A percentile compares a stretch with the other conserved stretches of the same genome.
These are phyloP conservation scores for Brassica juncea DNA, from an alignment of 345 rosid genomes.

Conservation along the genomic window DNA sequence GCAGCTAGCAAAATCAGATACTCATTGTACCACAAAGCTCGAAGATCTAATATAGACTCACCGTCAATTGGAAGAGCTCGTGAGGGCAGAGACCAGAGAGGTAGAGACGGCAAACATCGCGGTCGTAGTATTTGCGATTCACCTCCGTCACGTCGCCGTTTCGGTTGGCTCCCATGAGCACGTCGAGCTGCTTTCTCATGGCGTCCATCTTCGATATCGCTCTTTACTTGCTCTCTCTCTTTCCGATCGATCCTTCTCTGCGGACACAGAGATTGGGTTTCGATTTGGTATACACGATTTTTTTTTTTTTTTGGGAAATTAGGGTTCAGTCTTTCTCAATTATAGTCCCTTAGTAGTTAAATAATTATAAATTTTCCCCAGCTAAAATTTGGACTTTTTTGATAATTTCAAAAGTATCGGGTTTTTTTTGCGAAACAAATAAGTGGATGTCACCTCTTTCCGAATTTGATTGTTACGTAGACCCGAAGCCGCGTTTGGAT, in stretches of 20 bases:
- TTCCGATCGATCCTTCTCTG: conserved; percentile 7
- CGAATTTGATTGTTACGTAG: background rate
- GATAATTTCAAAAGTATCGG: background rate
- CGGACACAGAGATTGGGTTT: conserved; percentile 19
- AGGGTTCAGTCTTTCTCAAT: conserved; percentile 16
- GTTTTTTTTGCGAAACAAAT: background rate
- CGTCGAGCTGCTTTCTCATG: conserved; percentile 98
- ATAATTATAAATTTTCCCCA: background rate
- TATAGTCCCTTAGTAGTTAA: background rate
- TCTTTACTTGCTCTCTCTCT: background rate
- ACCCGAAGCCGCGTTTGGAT: background rate
- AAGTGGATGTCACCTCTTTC: background rate
- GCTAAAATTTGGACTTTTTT: background rate
- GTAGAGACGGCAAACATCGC: conserved; percentile 97
- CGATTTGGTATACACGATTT: background rate
- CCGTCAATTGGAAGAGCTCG: conserved; percentile 98
- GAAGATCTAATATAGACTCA: conserved; percentile 28
- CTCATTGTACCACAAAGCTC: background rate
- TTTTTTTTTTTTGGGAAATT: background rate
- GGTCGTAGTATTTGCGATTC: conserved; percentile 97
- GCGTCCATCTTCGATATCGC: conserved; percentile 67
- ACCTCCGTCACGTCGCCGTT: conserved; percentile 98
- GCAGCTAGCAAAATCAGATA: background rate
- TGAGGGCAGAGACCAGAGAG: conserved; percentile 98
- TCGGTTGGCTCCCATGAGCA: conserved; percentile 97